phyloP scores from a whole-genome alignment of 495 filamentous ascomycete genomes.

The Aspergillus egyptiacus region DNA sequence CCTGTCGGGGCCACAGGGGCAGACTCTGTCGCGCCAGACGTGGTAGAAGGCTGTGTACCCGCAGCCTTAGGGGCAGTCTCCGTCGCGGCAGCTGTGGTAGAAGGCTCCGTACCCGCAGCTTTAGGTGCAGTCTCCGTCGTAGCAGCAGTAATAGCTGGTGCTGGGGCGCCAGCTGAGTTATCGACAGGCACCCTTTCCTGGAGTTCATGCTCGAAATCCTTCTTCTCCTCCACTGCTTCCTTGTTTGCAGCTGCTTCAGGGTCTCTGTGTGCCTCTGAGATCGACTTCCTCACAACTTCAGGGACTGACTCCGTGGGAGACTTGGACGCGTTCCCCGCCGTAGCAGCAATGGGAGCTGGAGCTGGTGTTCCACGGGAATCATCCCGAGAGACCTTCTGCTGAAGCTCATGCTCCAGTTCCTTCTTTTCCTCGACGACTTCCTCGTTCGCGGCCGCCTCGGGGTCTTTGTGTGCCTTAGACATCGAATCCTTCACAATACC shows the following conservation, averaged over 20 bases:
- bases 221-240: conserved; percentile 70
- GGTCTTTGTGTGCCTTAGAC: conserved; percentile 52
- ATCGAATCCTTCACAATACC: conserved; percentile 69
- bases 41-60: conserved; percentile 2
- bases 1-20: conserved; percentile 30
- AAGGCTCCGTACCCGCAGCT: conserved; percentile 6
- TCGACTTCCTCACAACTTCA: conserved; percentile 65
- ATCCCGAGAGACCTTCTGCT: conserved; percentile 46
- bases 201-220: conserved; percentile 66
- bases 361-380: conserved; percentile 48
- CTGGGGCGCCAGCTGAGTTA: conserved; percentile 44
- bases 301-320: too few species aligned
- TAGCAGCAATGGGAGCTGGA: conserved; percentile 45
- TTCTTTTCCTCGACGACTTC: conserved; percentile 72
- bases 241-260: conserved; percentile 70
- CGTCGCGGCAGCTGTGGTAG: background rate
- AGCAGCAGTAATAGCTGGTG: conserved; percentile 41
- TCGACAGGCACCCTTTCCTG: conserved; percentile 47
- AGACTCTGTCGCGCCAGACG: conserved; percentile 12
- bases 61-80: conserved; percentile 34
- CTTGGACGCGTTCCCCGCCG: conserved; percentile 35
- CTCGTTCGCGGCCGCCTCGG: conserved; percentile 65
- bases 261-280: conserved; percentile 53
- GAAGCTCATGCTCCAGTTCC: conserved; percentile 63
- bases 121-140: conserved; percentile 34